Conservation (phyloP, 202 grass and related monocot species). For the Brachypodium distachyon region DNA sequence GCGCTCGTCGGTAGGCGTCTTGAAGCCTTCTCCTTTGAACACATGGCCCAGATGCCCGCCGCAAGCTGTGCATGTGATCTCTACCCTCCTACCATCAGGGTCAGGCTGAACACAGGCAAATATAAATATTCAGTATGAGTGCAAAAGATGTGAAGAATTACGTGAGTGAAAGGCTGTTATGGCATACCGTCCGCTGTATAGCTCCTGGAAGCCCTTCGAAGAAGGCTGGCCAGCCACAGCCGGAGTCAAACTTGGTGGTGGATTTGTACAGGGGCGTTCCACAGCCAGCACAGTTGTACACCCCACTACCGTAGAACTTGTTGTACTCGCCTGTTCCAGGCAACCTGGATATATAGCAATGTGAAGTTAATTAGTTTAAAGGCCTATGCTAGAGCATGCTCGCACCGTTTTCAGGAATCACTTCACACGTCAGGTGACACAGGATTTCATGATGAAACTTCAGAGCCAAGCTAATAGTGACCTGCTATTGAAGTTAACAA, state of each 20-base stretch:
- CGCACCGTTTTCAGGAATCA: background rate
- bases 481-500: background rate
- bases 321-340: conserved; percentile 71
- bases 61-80: conserved; percentile 76
- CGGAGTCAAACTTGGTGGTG: conserved; percentile 87
- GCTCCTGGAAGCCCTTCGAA: conserved; percentile 84
- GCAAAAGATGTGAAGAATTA: background rate
- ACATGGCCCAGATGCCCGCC: conserved; percentile 87
- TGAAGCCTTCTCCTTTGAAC: conserved; percentile 85
- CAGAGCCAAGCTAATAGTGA: background rate
- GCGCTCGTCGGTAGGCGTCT: conserved; percentile 69
- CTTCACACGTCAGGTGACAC: background rate
- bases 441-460: background rate
- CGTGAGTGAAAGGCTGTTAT: background rate
- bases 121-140: background rate
- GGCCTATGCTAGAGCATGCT: background rate
- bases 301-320: conserved; percentile 50
- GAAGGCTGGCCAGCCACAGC: conserved; percentile 91
- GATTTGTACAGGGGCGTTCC: conserved; percentile 74
- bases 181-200: conserved; percentile 51
- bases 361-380: background rate
- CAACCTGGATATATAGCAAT: conserved; percentile 35
- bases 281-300: conserved; percentile 70
- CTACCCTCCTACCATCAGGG: conserved; percentile 66
- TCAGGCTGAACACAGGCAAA: conserved; percentile 36